Evolutionary conservation across 768 basidiomycete species (phyloP).

Genomic region (Kwoniella dendrophila): DNA sequence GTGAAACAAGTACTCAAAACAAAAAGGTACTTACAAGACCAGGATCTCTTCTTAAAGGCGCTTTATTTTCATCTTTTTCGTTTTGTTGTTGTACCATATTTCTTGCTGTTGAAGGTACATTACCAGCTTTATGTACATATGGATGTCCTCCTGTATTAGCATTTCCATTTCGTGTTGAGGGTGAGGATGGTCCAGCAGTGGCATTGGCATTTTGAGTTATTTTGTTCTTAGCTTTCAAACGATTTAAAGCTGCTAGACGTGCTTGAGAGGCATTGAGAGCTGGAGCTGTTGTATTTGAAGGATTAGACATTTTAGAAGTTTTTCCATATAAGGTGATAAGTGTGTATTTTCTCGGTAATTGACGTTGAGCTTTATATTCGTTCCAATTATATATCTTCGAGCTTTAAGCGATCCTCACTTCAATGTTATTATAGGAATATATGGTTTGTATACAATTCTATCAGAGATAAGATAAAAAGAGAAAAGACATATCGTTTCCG

Average conservation of each 20-base stretch:
- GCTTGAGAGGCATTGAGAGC: constrained; percentile 43
- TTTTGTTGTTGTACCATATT: constrained; percentile 38
- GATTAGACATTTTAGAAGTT: constrained; percentile 10
- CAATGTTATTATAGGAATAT: too few relatives aligned
- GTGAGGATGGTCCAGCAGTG: background rate
- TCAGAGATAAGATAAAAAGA: background rate
- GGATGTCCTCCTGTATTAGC: background rate
- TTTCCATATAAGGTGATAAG: background rate
- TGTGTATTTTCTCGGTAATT: background rate
- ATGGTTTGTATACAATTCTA: background rate
- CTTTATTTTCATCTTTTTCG: constrained; percentile 9
- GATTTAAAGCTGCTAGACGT: constrained; percentile 47
- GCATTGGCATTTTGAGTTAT: constrained; percentile 21
- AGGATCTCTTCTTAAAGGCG: constrained; percentile 50
- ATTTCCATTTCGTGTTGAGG: background rate
- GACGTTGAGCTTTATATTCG: too few relatives aligned
- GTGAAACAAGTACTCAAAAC: background rate
- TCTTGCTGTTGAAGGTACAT: constrained; percentile 33
- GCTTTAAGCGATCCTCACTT: too few relatives aligned
- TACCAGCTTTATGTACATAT: constrained; percentile 36
- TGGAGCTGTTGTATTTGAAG: constrained; percentile 3
- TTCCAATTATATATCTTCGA: too few relatives aligned
- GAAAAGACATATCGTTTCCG: background rate
- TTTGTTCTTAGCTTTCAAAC: constrained; percentile 49
- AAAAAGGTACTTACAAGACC: constrained; percentile 43